A percentile compares a stretch with the other conserved stretches of the same genome.
These are phyloP conservation scores for Syzygium grande DNA, from an alignment of 345 rosid species.

Conservation along the genomic window DNA sequence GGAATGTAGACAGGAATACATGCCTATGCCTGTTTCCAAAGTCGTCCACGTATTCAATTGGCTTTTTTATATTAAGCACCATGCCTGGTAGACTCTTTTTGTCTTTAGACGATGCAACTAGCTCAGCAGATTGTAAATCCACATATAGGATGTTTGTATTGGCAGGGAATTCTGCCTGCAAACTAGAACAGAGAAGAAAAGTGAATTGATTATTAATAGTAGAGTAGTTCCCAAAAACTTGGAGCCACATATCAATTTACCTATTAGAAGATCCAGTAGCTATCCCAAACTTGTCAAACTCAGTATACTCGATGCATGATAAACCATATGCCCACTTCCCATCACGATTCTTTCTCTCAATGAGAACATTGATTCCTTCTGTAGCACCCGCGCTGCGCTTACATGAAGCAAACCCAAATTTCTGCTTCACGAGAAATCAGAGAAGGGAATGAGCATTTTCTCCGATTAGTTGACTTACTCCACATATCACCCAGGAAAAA, in stretches of 20 bases:
- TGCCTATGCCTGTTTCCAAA: slow-evolving; percentile 72
- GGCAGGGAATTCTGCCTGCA: slow-evolving; percentile 78
- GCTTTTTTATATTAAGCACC: slow-evolving; percentile 74
- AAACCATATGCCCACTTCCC: slow-evolving; percentile 92
- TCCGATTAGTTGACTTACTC: neutral
- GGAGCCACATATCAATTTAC: neutral
- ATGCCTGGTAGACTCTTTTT: slow-evolving; percentile 74
- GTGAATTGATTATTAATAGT: neutral
- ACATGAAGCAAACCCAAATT: slow-evolving; percentile 91
- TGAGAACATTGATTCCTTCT: slow-evolving; percentile 76
- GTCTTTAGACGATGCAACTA: slow-evolving; percentile 50
- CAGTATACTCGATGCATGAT: slow-evolving; percentile 92
- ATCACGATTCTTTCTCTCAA: slow-evolving; percentile 75
- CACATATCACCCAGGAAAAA: neutral
- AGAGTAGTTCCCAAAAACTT: neutral
- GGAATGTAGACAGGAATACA: neutral
- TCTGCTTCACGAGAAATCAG: slow-evolving; percentile 36
- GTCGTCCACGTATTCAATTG: slow-evolving; percentile 47
- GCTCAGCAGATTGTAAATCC: slow-evolving; percentile 61
- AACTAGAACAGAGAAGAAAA: slow-evolving; percentile 19
- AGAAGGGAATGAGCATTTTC: neutral
- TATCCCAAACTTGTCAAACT: slow-evolving; percentile 73
- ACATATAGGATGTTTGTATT: slow-evolving; percentile 90
- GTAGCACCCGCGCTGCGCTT: slow-evolving; percentile 74
- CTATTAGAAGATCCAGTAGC: neutral